These are phyloP conservation scores for Xylaria sp. DNA, from an alignment of 2,329 filamentous ascomycete genomes.

Conservation along the genomic window DNA sequence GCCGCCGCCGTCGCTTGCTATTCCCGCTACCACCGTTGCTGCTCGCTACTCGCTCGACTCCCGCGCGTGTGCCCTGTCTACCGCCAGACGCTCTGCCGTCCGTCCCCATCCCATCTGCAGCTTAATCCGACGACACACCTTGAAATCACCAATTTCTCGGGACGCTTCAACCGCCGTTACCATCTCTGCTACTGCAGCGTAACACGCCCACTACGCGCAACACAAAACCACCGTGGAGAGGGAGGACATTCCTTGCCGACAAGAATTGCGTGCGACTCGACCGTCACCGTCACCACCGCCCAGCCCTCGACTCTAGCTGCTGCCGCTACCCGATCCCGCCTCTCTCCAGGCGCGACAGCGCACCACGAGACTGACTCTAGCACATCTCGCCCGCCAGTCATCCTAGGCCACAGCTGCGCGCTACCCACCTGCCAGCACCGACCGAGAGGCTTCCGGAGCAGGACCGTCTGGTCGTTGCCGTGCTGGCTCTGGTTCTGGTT, in stretches of 20 bases:
- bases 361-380: slow-evolving; percentile 19
- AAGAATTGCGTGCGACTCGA: slow-evolving; percentile 17
- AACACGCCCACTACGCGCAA: neutral
- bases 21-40: slow-evolving; percentile 16
- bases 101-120: slow-evolving; percentile 15
- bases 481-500: slow-evolving; percentile 16
- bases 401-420: slow-evolving; percentile 21
- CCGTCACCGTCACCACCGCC: neutral
- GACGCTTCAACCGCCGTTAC: neutral
- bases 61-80: slow-evolving; percentile 21
- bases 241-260: neutral
- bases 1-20: slow-evolving; percentile 17
- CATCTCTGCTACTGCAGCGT: neutral
- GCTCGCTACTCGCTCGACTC: slow-evolving; percentile 23
- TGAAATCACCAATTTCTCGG: neutral
- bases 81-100: neutral
- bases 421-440: slow-evolving; percentile 25
- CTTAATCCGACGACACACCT: slow-evolving; percentile 30
- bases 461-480: slow-evolving; percentile 12
- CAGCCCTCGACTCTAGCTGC: slow-evolving; percentile 3
- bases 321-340: slow-evolving; percentile 18
- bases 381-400: slow-evolving; percentile 26
- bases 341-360: slow-evolving; percentile 27
- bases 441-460: neutral
- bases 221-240: neutral